Percentiles rank a stretch among this genome's conserved stretches.
phyloP scores from a whole-genome alignment of 1,284 basidiomycete species.

The Boletellus deceptivus region DNA sequence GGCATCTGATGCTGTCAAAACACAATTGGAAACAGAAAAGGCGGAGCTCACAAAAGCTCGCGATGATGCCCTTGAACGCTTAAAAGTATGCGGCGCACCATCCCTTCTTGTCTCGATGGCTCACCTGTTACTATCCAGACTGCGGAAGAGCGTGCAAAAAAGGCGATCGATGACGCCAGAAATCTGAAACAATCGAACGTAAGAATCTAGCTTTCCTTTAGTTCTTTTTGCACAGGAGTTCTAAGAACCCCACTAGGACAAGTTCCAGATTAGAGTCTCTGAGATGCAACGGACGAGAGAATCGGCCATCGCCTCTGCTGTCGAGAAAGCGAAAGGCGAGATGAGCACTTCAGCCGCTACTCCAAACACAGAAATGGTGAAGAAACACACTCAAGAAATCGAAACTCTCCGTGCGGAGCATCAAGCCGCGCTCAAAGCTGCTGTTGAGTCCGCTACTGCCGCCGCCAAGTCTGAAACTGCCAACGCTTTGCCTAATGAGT shows the following conservation, averaged over 20 bases:
- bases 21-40: slow-evolving; percentile 57
- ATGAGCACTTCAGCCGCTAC: slow-evolving; percentile 25
- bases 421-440: slow-evolving; percentile 52
- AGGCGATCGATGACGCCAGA: slow-evolving; percentile 45
- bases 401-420: slow-evolving; percentile 54
- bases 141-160: slow-evolving; percentile 46
- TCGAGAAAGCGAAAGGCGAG: slow-evolving; percentile 53
- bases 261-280: slow-evolving; percentile 42
- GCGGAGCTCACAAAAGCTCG: slow-evolving; percentile 53
- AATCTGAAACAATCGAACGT: slow-evolving; percentile 40
- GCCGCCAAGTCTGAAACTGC: slow-evolving; percentile 39
- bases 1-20: slow-evolving; percentile 34
- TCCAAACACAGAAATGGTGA: slow-evolving; percentile 36
- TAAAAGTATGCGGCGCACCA: slow-evolving; percentile 43
- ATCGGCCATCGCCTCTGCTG: slow-evolving; percentile 49
- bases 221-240: not conserved
- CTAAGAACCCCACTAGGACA: slow-evolving; percentile 37
- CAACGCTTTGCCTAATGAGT: slow-evolving; percentile 32
- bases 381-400: slow-evolving; percentile 60
- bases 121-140: slow-evolving; percentile 33
- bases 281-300: slow-evolving; percentile 40
- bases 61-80: slow-evolving; percentile 55
- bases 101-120: not conserved
- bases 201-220: slow-evolving; percentile 9
- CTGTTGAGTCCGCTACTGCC: slow-evolving; percentile 47